Percentiles rank a stretch among this genome's conserved stretches.
Conservation (phyloP, 2,329 filamentous ascomycete genomes). For the Atkinsonella hypoxylon region DNA sequence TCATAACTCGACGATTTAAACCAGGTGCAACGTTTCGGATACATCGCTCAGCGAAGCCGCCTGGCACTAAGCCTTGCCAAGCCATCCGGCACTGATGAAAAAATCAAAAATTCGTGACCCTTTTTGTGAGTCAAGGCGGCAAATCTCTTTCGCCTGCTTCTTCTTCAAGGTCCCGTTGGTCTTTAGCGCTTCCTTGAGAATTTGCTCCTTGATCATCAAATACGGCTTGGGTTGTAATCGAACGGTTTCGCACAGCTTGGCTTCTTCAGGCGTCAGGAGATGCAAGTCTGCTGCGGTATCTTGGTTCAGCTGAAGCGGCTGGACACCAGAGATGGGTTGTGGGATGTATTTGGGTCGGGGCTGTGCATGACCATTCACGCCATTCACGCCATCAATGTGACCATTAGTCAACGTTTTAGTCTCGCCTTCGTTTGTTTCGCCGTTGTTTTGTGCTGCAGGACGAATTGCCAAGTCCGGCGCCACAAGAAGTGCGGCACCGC, state of each 20-base stretch:
- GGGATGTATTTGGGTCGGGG: conserved; percentile 39
- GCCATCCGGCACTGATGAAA: conserved; percentile 85
- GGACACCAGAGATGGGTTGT: conserved; percentile 47
- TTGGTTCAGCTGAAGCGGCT: conserved; percentile 55
- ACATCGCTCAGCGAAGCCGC: too few species aligned
- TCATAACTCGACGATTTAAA: too few species aligned
- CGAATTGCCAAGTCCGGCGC: conserved; percentile 65
- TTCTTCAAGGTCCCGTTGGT: conserved; percentile 82
- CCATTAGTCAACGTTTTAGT: conserved; percentile 43
- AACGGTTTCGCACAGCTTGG: conserved; percentile 73
- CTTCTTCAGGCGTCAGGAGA: conserved; percentile 72
- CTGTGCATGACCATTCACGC: conserved; percentile 23
- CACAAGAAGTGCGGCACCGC: conserved; percentile 65
- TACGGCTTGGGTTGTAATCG: conserved; percentile 90
- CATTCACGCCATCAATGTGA: conserved; percentile 34
- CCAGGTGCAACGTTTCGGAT: too few species aligned
- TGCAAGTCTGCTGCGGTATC: conserved; percentile 76
- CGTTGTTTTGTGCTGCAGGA: conserved; percentile 23
- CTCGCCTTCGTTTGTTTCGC: conserved; percentile 35
- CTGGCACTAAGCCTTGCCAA: conserved; percentile 56
- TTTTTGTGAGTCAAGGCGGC: conserved; percentile 72
- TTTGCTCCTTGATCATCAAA: conserved; percentile 81
- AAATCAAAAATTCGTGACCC: conserved; percentile 85
- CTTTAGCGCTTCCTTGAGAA: conserved; percentile 85
- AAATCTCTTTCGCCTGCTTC: conserved; percentile 83